Conservation (phyloP, 1,284 basidiomycete genomes). For the Moesziomyces sp. region DNA sequence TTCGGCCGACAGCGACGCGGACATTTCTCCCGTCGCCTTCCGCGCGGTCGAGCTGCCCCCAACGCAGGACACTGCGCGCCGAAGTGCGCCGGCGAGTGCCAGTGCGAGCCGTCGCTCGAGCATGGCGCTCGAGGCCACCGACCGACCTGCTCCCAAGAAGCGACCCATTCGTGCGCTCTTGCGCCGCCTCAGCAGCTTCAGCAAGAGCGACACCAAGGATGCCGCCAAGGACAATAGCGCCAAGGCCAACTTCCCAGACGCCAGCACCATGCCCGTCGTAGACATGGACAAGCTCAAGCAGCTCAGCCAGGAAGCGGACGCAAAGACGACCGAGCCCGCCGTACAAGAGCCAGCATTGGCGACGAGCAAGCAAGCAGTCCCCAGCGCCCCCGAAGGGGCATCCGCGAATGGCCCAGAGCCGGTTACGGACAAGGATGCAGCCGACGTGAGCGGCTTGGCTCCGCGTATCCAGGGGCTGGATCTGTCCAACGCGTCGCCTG, state of each 20-base stretch:
- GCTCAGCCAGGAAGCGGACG: conserved; percentile 16
- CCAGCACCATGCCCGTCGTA: conserved; percentile 36
- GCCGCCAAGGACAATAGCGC: conserved; percentile 10
- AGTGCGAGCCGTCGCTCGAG: conserved; percentile 29
- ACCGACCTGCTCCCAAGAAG: conserved; percentile 14
- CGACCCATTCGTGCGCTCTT: conserved; percentile 22
- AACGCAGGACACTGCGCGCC: conserved; percentile 4
- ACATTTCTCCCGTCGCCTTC: conserved; percentile 39
- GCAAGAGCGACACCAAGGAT: conserved; percentile 17
- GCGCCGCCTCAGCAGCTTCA: conserved; percentile 50
- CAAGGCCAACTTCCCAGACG: conserved; percentile 37
- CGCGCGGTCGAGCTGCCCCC: conserved; percentile 21
- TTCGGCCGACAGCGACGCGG: conserved; percentile 31
- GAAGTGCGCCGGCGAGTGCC: conserved; percentile 12
- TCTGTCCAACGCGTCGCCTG: conserved; percentile 25
- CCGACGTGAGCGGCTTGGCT: conserved; percentile 1
- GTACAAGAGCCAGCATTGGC: neutral
- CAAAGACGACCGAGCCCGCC: neutral
- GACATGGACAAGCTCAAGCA: conserved; percentile 33
- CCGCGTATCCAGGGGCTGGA: conserved; percentile 12
- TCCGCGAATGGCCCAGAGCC: neutral
- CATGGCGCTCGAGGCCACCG: conserved; percentile 8
- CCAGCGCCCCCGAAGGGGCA: too few species aligned
- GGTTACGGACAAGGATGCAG: neutral
- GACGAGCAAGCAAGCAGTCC: neutral